Conservation (phyloP, 352 stramenopile species). For the Pythium aristosporum region DNA sequence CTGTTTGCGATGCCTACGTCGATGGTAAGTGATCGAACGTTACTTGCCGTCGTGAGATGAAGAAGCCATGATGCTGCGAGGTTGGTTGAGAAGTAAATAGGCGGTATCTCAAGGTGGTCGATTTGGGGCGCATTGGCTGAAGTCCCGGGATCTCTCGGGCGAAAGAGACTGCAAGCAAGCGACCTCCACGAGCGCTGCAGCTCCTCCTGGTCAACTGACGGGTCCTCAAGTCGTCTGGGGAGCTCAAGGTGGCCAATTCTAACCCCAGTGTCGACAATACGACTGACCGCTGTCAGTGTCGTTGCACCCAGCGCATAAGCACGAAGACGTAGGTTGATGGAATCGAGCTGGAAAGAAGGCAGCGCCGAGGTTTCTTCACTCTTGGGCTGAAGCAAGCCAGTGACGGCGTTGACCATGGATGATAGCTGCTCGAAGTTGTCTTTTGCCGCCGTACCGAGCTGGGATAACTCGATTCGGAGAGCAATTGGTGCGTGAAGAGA, state of each 20-base stretch:
- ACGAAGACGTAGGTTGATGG: constrained; percentile 8
- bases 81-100: constrained; percentile 1
- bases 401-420: background rate
- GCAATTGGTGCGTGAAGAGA: background rate
- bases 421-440: background rate
- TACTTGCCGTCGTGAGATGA: background rate
- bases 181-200: background rate
- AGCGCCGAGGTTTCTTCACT: background rate
- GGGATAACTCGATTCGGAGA: constrained; percentile 12
- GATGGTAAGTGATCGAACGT: background rate
- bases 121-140: background rate
- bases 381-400: background rate
- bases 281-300: background rate
- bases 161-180: constrained; percentile 4
- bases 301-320: background rate
- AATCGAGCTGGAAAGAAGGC: background rate
- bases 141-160: background rate
- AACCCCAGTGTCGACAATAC: background rate
- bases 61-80: background rate
- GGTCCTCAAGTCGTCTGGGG: background rate
- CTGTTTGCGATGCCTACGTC: background rate
- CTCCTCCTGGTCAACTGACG: background rate
- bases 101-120: constrained; percentile 7
- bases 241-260: constrained; percentile 6
- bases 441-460: background rate